phyloP scores from a whole-genome alignment of 305 asterid genomes.

The Solanum hybrid region DNA sequence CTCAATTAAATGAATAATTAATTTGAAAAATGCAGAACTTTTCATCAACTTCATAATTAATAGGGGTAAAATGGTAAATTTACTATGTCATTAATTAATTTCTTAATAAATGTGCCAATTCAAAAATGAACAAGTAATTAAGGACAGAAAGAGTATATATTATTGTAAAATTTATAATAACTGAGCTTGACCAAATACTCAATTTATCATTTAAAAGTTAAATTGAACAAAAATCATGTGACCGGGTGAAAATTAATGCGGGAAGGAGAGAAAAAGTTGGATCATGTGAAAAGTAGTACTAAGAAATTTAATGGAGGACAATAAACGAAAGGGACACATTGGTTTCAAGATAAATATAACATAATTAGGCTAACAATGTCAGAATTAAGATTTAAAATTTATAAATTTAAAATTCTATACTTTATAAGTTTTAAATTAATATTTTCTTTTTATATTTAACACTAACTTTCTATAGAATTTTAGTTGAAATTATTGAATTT shows the following conservation, averaged over 20 bases:
- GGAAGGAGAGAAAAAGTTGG: not conserved
- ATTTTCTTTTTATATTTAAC: not conserved
- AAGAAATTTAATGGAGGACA: not conserved
- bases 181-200: not conserved
- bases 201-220: not conserved
- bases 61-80: too few species aligned
- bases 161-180: not conserved
- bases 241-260: not conserved
- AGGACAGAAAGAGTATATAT: not conserved
- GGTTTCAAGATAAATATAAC: not conserved
- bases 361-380: not conserved
- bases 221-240: not conserved
- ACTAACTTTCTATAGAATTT: not conserved
- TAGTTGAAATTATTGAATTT: not conserved
- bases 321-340: not conserved
- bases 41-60: too few species aligned
- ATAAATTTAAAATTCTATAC: not conserved
- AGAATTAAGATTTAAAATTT: not conserved
- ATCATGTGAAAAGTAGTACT: not conserved
- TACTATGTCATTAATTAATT: too few species aligned
- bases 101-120: too few species aligned
- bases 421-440: not conserved
- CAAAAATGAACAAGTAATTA: too few species aligned
- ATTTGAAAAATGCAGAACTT: too few species aligned
- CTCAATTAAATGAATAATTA: too few species aligned